These are phyloP conservation scores for Echria macrotheca DNA, from an alignment of 495 filamentous ascomycete genomes.

Conservation along the genomic window DNA sequence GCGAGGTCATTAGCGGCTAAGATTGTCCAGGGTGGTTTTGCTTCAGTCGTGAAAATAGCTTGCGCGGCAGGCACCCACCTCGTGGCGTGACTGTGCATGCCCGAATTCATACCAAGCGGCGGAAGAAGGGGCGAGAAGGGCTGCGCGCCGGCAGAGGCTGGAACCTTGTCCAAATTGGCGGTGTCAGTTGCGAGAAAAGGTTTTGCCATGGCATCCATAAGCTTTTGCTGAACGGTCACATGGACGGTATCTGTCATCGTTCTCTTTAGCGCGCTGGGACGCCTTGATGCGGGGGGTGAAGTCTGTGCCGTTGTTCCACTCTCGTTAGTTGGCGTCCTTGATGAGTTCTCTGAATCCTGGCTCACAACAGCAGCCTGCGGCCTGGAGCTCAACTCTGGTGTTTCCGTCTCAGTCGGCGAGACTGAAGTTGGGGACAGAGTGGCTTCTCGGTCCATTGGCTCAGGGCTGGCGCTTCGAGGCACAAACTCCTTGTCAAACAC, in stretches of 20 bases:
- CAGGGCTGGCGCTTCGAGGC: constrained; percentile 48
- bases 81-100: constrained; percentile 76
- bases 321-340: constrained; percentile 52
- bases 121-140: constrained; percentile 29
- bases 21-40: constrained; percentile 87
- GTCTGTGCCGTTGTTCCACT: constrained; percentile 48
- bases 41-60: constrained; percentile 92
- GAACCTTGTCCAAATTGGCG: constrained; percentile 37
- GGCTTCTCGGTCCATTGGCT: constrained; percentile 34
- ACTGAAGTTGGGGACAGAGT: constrained; percentile 30
- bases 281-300: constrained; percentile 51
- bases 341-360: constrained; percentile 46
- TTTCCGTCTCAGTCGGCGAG: constrained; percentile 7
- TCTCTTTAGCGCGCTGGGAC: constrained; percentile 67
- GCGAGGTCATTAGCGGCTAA: constrained; percentile 95
- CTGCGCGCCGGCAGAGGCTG: constrained; percentile 38
- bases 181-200: constrained; percentile 60
- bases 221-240: constrained; percentile 68
- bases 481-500: constrained; percentile 76
- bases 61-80: constrained; percentile 89
- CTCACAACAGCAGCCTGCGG: constrained; percentile 4
- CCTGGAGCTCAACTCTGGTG: background rate
- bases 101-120: constrained; percentile 31
- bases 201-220: constrained; percentile 83
- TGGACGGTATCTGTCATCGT: constrained; percentile 79